A percentile compares a stretch with the other conserved stretches of the same genome.
Conservation (phyloP, 495 filamentous ascomycete species). For the Cercophora samala region DNA sequence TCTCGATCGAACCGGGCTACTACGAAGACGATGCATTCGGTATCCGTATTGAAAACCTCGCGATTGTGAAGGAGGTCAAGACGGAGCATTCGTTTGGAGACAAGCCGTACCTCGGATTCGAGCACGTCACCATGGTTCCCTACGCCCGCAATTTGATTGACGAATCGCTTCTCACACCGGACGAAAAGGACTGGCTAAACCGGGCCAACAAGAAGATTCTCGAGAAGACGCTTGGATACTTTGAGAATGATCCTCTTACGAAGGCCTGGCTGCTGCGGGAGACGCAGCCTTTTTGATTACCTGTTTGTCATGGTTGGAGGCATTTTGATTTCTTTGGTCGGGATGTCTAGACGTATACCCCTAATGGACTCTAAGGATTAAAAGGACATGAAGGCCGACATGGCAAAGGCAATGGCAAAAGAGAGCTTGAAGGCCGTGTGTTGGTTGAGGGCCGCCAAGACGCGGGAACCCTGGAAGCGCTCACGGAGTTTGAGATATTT, state of each 20-base stretch:
- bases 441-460: slow-evolving; percentile 55
- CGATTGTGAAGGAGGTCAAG: slow-evolving; percentile 82
- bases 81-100: slow-evolving; percentile 87
- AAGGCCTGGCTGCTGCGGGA: slow-evolving; percentile 83
- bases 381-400: slow-evolving; percentile 70
- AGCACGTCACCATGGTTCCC: slow-evolving; percentile 96
- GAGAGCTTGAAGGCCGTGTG: slow-evolving; percentile 75
- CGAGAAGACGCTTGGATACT: slow-evolving; percentile 78
- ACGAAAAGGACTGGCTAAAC: slow-evolving; percentile 84
- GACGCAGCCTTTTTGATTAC: slow-evolving; percentile 54
- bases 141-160: slow-evolving; percentile 90
- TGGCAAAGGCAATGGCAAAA: slow-evolving; percentile 71
- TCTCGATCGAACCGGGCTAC: slow-evolving; percentile 94
- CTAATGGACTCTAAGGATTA: slow-evolving; percentile 29
- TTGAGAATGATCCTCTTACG: slow-evolving; percentile 65
- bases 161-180: slow-evolving; percentile 62
- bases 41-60: slow-evolving; percentile 95
- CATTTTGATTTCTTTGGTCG: not conserved
- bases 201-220: slow-evolving; percentile 77
- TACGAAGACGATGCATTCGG: slow-evolving; percentile 97
- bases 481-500: slow-evolving; percentile 38
- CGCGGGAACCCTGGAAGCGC: slow-evolving; percentile 52
- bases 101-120: slow-evolving; percentile 90
- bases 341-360: not conserved
- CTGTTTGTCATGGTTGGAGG: not conserved